Evolutionary conservation across 495 filamentous ascomycete genomes (phyloP).

Genomic region (Chaetomium tenue): DNA sequence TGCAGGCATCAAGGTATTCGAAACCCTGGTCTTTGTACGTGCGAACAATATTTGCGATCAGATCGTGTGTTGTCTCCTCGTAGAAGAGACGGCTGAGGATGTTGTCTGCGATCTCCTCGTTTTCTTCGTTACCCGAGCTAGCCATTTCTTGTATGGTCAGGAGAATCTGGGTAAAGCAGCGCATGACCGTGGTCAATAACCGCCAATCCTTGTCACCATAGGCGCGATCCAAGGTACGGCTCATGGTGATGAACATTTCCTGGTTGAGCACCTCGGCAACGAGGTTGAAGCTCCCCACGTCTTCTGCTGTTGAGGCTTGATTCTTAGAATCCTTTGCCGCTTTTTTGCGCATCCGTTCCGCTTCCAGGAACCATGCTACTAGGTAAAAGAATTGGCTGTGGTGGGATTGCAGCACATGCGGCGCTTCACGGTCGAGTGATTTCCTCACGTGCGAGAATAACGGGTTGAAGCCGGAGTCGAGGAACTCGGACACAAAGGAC

Average conservation of each 20-base stretch:
- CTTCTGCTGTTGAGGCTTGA: constrained; percentile 46
- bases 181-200: constrained; percentile 82
- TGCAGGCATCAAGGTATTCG: constrained; percentile 87
- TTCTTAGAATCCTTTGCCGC: constrained; percentile 49
- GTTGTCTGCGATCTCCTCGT: constrained; percentile 97
- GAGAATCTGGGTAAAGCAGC: constrained; percentile 84
- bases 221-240: constrained; percentile 73
- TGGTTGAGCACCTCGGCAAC: constrained; percentile 89
- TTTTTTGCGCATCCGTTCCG: constrained; percentile 73
- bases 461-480: constrained; percentile 95
- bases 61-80: constrained; percentile 90
- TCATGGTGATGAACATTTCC: constrained; percentile 85
- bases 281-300: constrained; percentile 76
- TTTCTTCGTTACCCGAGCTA: constrained; percentile 78
- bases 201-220: constrained; percentile 83
- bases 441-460: constrained; percentile 82
- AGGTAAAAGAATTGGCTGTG: constrained; percentile 86
- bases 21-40: constrained; percentile 92
- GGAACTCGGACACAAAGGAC: constrained; percentile 85
- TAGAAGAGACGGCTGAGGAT: constrained; percentile 97
- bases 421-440: constrained; percentile 85
- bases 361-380: constrained; percentile 90
- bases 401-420: constrained; percentile 74
- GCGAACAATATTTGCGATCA: constrained; percentile 71
- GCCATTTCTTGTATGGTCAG: constrained; percentile 94